Evolutionary conservation across 1,284 basidiomycete genomes (phyloP), one percentile per base, ranked within the genome.

Genomic region (Psilocybe mexicana): DNA sequence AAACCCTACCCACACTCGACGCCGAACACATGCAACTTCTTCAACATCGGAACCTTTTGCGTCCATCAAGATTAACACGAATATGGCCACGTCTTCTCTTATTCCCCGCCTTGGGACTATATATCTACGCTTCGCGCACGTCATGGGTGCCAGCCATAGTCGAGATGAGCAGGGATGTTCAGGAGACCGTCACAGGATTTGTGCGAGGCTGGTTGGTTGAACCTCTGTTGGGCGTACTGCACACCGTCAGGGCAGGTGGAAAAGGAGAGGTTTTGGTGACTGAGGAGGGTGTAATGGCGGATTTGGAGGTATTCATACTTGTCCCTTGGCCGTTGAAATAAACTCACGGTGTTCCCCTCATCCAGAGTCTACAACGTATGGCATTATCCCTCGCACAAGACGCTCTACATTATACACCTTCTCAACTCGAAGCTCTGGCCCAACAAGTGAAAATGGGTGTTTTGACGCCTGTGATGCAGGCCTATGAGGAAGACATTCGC

Each of bases 401-500:
- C 63, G 88, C 92, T 68, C 76, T 93, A 52, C 75, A 81, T 6
- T 88, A 90, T 59, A 76, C 78, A 1, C 76, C 81, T 1, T 74
- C 78, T 2, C 85, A 92, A 67, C 79, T 98, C 26, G 79, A 79
- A 2, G 77, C 75, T 5, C 76, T 98, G 6, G 83, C 89, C 1
- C 67, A 72, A 12, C 85, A 88, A 64, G 86, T 98, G 48, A 81
- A 83, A 42, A 74, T 83, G 36, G 96, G 96, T 0, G 94, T 98
- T 72, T 78, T 99, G 63, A 96, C 94, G 1, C 81, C 91, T 8
- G 91, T 98, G 7, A 81, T 98, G 65, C 80, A 89, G 66, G 84
- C 96, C 8, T 98, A 97, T 70, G 96, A 99, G 75, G 82, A 90
- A 61, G 94, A 98, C 67, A 93, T 99, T 74, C 90, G 88, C 74